Evolutionary conservation across 768 basidiomycete species (phyloP), one percentile per base, ranked within the genome.

Genomic region (Sporobolomyces pararoseus): DNA sequence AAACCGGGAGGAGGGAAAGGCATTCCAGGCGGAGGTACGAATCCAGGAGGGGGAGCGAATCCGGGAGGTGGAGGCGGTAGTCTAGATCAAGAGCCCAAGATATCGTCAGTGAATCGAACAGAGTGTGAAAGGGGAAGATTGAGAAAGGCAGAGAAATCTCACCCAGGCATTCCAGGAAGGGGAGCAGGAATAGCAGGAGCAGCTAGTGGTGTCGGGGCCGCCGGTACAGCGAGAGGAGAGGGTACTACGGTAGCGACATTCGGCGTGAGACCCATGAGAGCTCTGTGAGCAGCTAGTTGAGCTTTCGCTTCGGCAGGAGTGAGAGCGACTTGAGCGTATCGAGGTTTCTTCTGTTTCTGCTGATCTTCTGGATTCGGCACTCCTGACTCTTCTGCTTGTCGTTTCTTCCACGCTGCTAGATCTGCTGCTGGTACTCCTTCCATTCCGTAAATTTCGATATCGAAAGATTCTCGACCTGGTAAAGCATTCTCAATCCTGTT

Each of bases 361-460:
- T 90, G 88, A 49, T 73, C 75, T 2, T 76, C 75, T 4, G 77
- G 76, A 25, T 73, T 57, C 17, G 76, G 76, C 14, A 92, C 85
- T 37, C 96, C 94, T 5, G 91, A 85, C 78, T 97, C 93, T 71
- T 91, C 89, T 79, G 95, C 94, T 78, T 96, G 96, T 73, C 90
- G 87, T 61, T 91, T 88, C 78, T 91, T 95, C 84, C 94, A 98
- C 79, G 94, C 95, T 17, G 90, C 92, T 25, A 95, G 85, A 79
- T 95, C 94, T 39, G 91, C 90, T 5, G 88, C 88, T 12, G 93
- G 93, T 58, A 97, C 92, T 63, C 95, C 96, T 79, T 96, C 95
- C 96, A 99, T 98, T 29, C 96, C 96, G 74, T 98, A 98, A 55
- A 99, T 98, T 81, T 99, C 96, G 44, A 99, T 89, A 78, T 98